Evolutionary conservation across 345 rosid species (phyloP), one percentile per base, ranked within the genome.

Genomic region (Hypericum perforatum): DNA sequence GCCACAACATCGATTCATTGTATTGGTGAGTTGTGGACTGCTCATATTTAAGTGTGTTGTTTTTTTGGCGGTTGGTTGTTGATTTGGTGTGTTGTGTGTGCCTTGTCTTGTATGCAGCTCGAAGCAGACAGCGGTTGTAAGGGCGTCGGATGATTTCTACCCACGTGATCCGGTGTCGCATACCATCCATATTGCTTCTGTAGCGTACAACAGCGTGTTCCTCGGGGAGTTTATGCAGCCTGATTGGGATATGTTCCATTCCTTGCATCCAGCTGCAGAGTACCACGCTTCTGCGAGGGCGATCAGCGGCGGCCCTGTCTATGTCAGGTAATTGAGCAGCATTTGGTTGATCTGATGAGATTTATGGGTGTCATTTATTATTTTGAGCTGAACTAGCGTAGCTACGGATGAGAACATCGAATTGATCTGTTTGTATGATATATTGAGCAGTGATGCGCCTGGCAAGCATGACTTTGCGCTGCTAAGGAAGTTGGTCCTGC

Each of bases 171-270:
- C 96, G 0, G 78, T 78, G 41, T 91, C 98, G 3, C 95, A 91
- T 72, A 87, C 96, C 1, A 86, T 90, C 7, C 97, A 91, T 41
- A 81, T 91, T 45, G 95, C 98, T 10, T 78, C 96, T 0, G 98
- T 81, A 54, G 89, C 95, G 0, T 91, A 81, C 54, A 91, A 91
- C 62, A 85, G 95, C 12, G 81, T 91, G 59, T 91, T 87, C 80
- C 60, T 91, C 49, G 96, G 96, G 32, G 98, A 87, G 59, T 56
- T 85, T 61, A 91, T 91, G 98, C 76, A 48, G 69, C 86, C 98
- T 41, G 98, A 91, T 57, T 91, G 98, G 98, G 98, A 91, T 57
- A 91, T 91, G 98, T 91, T 91, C 61, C 96, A 91, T 37, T 87
- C 98, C 0, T 60, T 74, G 14, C 96, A 91, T 64, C 82, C 98